Evolutionary conservation across 495 filamentous ascomycete genomes (phyloP), one percentile per base, ranked within the genome.

Genomic region (Opeltia flavorubescens): DNA sequence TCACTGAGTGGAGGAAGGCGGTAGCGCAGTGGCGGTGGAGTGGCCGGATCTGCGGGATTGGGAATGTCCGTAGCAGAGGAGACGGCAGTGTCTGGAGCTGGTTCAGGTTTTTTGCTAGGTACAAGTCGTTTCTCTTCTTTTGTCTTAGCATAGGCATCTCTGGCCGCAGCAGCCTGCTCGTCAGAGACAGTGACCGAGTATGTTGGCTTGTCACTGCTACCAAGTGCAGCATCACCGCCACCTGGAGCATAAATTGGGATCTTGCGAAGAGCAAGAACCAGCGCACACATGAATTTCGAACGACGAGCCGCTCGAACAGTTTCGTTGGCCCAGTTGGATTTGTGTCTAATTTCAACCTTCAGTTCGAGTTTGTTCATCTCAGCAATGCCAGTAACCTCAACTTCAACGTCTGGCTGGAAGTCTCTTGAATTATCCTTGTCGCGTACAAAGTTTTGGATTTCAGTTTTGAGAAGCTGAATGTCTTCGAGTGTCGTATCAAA

Each of bases 261-360:
- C 62, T 79, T 83, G 62, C 84, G 83, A 29, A 95, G 69, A 7
- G 91, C 89, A 8, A 87, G 66, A 5, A 94, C 80, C 33, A 98
- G 71, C 3, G 91, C 91, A 56, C 88, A 94, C 78, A 96, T 91
- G 67, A 98, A 95, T 62, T 94, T 95, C 56, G 84, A 91, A 45
- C 89, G 81, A 34, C 91, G 80, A 13, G 83, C 74, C 20, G 83
- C 77, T 20, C 89, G 81, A 31, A 96, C 70, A 25, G 76, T 72
- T 50, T 94, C 89, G 60, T 93, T 95, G 38, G 89, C 78, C 91
- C 91, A 98, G 66, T 96, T 98, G 50, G 82, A 83, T 59, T 95
- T 95, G 69, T 95, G 88, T 49, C 78, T 78, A 56, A 95, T 86
- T 50, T 84, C 81, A 30, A 91, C 74, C 50, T 76, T 78, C 29